Evolutionary conservation across 2,329 filamentous ascomycete species (phyloP).

Genomic region (Pleurostoma richardsiae): DNA sequence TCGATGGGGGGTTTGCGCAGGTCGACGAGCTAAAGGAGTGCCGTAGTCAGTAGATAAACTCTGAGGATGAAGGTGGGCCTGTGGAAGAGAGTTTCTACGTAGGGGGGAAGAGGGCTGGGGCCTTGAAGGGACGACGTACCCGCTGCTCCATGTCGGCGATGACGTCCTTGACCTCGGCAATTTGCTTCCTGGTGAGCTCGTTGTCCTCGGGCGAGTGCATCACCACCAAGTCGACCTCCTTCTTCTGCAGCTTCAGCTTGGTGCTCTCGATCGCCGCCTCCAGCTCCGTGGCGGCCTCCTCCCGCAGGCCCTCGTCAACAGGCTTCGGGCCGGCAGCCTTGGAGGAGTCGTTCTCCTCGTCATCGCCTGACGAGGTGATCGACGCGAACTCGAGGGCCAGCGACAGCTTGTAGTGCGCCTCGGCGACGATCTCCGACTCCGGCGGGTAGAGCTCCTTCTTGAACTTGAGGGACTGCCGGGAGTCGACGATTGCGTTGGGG

Average conservation of each 20-base stretch:
- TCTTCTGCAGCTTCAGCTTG: conserved; percentile 63
- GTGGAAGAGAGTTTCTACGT: too few species aligned
- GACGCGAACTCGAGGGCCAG: conserved; percentile 92
- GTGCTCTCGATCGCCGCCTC: conserved; percentile 71
- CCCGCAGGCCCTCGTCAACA: conserved; percentile 65
- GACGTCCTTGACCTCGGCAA: conserved; percentile 72
- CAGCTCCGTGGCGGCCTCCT: conserved; percentile 67
- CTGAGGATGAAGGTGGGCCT: too few species aligned
- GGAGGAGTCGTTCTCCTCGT: conserved; percentile 29
- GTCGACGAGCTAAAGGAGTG: conserved; percentile 52
- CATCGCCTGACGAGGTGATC: conserved; percentile 56
- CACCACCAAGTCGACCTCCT: conserved; percentile 61
- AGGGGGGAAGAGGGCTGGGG: too few species aligned
- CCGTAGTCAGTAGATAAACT: too few species aligned
- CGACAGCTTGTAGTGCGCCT: conserved; percentile 95
- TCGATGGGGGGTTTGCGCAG: conserved; percentile 60
- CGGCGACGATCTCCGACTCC: conserved; percentile 81
- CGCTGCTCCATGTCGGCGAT: conserved; percentile 74
- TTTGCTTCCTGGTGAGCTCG: conserved; percentile 55
- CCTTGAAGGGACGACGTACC: conserved; percentile 35
- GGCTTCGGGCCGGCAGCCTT: conserved; percentile 29
- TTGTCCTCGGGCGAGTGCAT: conserved; percentile 62
- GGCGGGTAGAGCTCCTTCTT: conserved; percentile 74
- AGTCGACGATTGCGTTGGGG: conserved; percentile 78
- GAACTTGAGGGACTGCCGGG: conserved; percentile 69